Percentiles rank a stretch among this genome's conserved stretches.
phyloP scores from a whole-genome alignment of 2,329 filamentous ascomycete species.

The Botrytis deweyae region DNA sequence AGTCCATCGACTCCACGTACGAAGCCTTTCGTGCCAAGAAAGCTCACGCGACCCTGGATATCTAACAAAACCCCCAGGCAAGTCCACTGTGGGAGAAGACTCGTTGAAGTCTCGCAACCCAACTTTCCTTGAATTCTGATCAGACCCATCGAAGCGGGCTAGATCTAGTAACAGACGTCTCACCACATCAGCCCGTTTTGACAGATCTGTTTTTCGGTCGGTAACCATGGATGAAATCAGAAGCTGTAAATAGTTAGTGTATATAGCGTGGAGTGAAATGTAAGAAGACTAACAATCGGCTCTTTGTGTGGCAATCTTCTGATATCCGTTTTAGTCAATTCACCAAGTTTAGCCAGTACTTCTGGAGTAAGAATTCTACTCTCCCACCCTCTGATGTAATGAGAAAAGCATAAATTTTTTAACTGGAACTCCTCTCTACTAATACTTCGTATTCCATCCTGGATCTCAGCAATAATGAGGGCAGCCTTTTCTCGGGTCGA shows the following conservation, averaged over 20 bases:
- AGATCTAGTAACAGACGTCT: constrained; percentile 33
- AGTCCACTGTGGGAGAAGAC: not conserved
- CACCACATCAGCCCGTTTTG: constrained; percentile 29
- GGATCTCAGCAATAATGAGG: constrained; percentile 30
- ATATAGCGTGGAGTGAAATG: constrained; percentile 7
- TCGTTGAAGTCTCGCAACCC: constrained; percentile 23
- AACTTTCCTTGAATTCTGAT: constrained; percentile 23
- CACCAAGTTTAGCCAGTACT: constrained; percentile 29
- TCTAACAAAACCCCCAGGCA: constrained; percentile 27
- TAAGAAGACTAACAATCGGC: constrained; percentile 21
- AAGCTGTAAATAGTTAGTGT: constrained; percentile 23
- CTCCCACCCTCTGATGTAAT: constrained; percentile 20
- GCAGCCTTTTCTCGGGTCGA: constrained; percentile 31
- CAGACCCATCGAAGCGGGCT: constrained; percentile 24
- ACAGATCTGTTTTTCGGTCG: constrained; percentile 21
- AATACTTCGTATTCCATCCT: constrained; percentile 29
- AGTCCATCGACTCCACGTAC: constrained; percentile 36
- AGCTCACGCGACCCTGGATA: constrained; percentile 28
- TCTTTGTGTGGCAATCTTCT: constrained; percentile 19
- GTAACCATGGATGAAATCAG: constrained; percentile 24
- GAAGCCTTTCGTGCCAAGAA: constrained; percentile 36
- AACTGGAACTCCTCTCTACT: constrained; percentile 27
- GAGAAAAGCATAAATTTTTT: constrained; percentile 24
- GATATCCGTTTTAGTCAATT: constrained; percentile 36
- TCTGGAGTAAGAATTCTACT: constrained; percentile 23